These are phyloP conservation scores for Fusarium chlamydosporum DNA, from an alignment of 2,329 filamentous ascomycete genomes.

Conservation along the genomic window DNA sequence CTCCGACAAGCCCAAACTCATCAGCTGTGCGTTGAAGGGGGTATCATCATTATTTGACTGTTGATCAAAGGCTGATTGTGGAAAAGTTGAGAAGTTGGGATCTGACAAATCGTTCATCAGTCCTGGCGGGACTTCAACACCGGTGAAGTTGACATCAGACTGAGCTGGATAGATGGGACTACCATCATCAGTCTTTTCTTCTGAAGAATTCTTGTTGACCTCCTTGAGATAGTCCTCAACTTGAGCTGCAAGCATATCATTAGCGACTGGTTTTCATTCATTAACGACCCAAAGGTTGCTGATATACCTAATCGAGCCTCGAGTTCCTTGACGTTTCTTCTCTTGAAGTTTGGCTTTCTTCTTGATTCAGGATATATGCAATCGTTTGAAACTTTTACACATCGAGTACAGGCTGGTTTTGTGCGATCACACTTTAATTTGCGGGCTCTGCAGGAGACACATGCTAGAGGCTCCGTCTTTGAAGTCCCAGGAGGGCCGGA, in stretches of 20 bases:
- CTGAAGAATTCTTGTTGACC: constrained; percentile 61
- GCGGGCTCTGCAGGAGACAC: constrained; percentile 84
- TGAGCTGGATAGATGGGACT: constrained; percentile 41
- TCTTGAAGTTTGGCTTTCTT: constrained; percentile 88
- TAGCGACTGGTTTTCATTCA: constrained; percentile 13
- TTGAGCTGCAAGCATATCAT: constrained; percentile 69
- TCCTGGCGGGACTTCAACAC: constrained; percentile 25
- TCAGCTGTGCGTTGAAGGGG: constrained; percentile 63
- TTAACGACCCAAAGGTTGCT: neutral
- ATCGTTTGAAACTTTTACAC: constrained; percentile 78
- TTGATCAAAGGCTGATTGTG: constrained; percentile 29
- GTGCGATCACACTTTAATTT: constrained; percentile 90
- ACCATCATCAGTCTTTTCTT: constrained; percentile 49
- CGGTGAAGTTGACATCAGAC: constrained; percentile 24
- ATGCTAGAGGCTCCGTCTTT: constrained; percentile 73
- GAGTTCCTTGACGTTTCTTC: constrained; percentile 90
- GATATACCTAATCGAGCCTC: constrained; percentile 85
- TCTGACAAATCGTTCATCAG: constrained; percentile 14
- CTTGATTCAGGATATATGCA: constrained; percentile 92
- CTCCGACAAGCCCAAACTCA: constrained; percentile 85
- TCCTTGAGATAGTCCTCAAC: constrained; percentile 84
- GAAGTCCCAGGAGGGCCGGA: constrained; percentile 31
- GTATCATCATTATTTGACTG: constrained; percentile 23
- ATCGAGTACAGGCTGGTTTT: constrained; percentile 85
- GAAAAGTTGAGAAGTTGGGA: constrained; percentile 33